Evolutionary conservation across 83 land plant species (phyloP), one percentile per base, ranked within the genome.

Genomic region (Diphasiastrum complanatum): DNA sequence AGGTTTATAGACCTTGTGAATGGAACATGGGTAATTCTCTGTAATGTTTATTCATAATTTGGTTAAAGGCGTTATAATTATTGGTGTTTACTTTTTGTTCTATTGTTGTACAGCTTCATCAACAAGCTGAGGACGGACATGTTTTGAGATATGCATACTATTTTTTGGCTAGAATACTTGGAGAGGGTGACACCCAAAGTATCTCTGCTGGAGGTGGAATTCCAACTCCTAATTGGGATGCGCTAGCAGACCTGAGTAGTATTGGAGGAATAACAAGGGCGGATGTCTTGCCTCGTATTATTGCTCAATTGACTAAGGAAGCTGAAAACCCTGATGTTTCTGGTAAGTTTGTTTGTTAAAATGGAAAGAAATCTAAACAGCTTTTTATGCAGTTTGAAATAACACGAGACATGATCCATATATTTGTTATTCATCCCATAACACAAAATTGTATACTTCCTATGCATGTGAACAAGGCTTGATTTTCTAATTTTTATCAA

Each of bases 191-290:
- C 62, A 51, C 82, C 25, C 98, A 92, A 64, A 91, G 98, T 56
- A 61, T 85, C 36, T 77, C 83, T 56, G 65, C 87, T 16, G 98
- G 91, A 51, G 97, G 97, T 61, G 98, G 98, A 37, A 81, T 92
- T 20, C 96, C 98, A 3, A 92, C 98, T 16, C 98, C 98, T 24
- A 92, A 92, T 69, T 92, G 98, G 98, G 98, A 92, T 83, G 98
- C 88, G 26, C 70, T 92, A 30, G 98, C 98, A 47, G 91, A 88
- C 54, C 78, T 92, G 29, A 93, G 85, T 76, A 84, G 86, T 26
- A 82, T 74, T 73, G 98, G 96, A 45, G 98, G 98, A 56, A 96
- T 89, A 31, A 92, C 96, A 38, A 67, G 98, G 69, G 98, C 98
- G 50, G 98, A 92, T 78, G 98, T 92, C 56, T 80, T 92, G n/a